These are phyloP conservation scores for Elaeagnus macrophylla DNA, from an alignment of 306 rosid genomes.

Conservation along the genomic window DNA sequence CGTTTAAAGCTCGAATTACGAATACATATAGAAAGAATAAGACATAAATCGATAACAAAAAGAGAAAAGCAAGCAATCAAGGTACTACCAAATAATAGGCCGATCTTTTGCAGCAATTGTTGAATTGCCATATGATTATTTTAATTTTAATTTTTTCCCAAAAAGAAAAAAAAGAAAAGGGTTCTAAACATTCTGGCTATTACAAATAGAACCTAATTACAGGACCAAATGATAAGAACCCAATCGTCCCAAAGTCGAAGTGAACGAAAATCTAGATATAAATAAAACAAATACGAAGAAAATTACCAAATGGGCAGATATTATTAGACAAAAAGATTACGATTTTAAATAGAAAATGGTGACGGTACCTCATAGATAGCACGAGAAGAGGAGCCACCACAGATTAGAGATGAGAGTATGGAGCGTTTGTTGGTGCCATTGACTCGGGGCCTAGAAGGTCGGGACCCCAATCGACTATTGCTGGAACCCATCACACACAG, in stretches of 20 bases:
- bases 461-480: slow-evolving; percentile 53
- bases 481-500: slow-evolving; percentile 56
- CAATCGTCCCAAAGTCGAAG: slow-evolving; percentile 12
- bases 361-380: slow-evolving; percentile 45
- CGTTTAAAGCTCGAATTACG: slow-evolving; percentile 8
- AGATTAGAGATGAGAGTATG: slow-evolving; percentile 51
- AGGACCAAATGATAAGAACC: slow-evolving; percentile 18
- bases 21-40: background rate
- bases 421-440: slow-evolving; percentile 45
- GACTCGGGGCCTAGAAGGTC: slow-evolving; percentile 45
- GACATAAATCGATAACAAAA: too few species aligned
- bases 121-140: slow-evolving; percentile 3
- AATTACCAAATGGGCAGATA: slow-evolving; percentile 20
- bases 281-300: background rate
- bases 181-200: background rate
- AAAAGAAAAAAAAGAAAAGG: background rate
- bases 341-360: background rate
- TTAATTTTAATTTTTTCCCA: background rate
- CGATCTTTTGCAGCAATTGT: slow-evolving; percentile 9
- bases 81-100: slow-evolving; percentile 1
- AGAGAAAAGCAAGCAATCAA: background rate
- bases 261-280: slow-evolving; percentile 12
- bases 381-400: slow-evolving; percentile 70
- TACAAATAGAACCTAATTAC: slow-evolving; percentile 9
- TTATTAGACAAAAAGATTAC: background rate